Evolutionary conservation across 306 rosid genomes (phyloP).

Genomic region (Trifolium pratense): DNA sequence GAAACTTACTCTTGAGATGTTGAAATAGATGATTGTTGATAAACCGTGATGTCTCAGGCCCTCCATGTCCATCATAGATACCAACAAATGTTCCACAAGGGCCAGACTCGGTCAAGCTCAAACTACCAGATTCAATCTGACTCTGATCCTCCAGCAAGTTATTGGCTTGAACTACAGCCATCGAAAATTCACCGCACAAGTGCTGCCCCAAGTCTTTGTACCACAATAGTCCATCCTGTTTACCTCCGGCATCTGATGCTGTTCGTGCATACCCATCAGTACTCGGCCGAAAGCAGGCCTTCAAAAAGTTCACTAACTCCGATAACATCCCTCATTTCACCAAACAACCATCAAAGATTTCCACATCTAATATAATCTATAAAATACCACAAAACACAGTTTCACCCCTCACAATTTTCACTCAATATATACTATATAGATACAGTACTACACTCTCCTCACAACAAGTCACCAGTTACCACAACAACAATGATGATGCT

Average conservation of each 20-base stretch:
- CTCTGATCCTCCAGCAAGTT: conserved; percentile 78
- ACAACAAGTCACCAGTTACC: conserved; percentile 50
- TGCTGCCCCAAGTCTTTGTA: conserved; percentile 74
- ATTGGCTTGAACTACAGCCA: conserved; percentile 81
- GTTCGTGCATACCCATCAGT: conserved; percentile 46
- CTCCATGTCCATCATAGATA: conserved; percentile 74
- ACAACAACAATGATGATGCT: conserved; percentile 28
- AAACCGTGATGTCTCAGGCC: conserved; percentile 72
- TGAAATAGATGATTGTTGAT: conserved; percentile 65
- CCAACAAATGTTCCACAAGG: conserved; percentile 71
- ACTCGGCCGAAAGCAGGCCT: conserved; percentile 76
- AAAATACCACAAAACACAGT: conserved; percentile 36
- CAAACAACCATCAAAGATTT: conserved; percentile 61
- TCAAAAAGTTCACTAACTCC: conserved; percentile 63
- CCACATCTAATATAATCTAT: conserved; percentile 59
- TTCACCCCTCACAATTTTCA: conserved; percentile 45
- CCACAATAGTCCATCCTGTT: conserved; percentile 73
- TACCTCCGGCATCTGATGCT: conserved; percentile 61
- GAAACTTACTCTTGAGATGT: conserved; percentile 68
- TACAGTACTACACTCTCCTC: conserved; percentile 38
- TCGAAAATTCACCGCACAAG: conserved; percentile 64
- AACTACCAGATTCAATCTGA: conserved; percentile 68
- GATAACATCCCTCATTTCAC: conserved; percentile 83
- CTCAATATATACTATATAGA: conserved; percentile 25
- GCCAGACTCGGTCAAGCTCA: conserved; percentile 62